A percentile compares a stretch with the other conserved stretches of the same genome.
phyloP scores from a whole-genome alignment of 169 alveolate species.

The Blepharisma undulans region DNA sequence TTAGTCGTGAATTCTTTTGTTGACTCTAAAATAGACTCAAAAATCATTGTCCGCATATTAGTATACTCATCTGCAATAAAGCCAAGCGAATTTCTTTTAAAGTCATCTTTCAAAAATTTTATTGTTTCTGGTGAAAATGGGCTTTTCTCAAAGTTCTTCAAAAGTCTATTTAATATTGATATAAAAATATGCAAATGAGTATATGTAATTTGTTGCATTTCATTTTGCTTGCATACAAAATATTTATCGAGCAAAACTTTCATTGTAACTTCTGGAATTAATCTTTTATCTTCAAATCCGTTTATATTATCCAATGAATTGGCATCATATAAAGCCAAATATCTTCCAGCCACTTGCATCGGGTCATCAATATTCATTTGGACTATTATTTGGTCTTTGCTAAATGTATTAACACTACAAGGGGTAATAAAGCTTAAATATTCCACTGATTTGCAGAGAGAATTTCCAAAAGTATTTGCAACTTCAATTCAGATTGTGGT shows the following conservation, averaged over 20 bases:
- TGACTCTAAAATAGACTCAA: neutral
- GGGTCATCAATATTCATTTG: neutral
- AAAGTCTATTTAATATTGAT: neutral
- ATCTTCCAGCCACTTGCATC: neutral
- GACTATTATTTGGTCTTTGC: neutral
- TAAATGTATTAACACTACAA: neutral
- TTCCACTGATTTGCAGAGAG: neutral
- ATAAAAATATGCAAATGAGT: neutral
- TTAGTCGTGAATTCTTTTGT: slow-evolving; percentile 30
- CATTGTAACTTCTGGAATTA: too few species aligned
- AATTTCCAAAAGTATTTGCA: neutral
- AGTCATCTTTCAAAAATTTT: neutral
- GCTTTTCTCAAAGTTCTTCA: neutral
- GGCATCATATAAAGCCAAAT: too few species aligned
- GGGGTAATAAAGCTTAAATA: neutral
- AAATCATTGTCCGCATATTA: neutral
- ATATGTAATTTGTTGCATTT: neutral
- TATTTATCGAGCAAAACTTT: too few species aligned
- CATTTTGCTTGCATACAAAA: neutral
- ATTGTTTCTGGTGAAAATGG: neutral
- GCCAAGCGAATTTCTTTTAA: neutral
- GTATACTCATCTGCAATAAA: neutral
- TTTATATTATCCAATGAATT: too few species aligned
- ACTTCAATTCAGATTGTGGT: neutral
- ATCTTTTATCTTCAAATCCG: too few species aligned